Conservation (phyloP, 176 grass and related monocot species). For the Ensete ventricosum region DNA sequence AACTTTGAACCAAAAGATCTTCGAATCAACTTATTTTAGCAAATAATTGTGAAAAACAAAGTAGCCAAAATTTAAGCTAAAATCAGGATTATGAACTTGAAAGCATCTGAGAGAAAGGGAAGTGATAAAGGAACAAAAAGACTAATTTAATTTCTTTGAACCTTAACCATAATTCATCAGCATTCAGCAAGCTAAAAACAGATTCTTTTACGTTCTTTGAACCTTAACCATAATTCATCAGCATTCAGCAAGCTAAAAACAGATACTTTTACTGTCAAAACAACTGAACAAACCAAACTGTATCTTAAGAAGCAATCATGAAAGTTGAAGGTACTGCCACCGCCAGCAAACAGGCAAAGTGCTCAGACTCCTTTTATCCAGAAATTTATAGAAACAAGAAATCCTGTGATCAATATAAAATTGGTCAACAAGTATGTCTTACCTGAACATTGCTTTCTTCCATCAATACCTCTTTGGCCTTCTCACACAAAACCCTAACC, state of each 20-base stretch:
- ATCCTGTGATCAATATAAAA: background rate
- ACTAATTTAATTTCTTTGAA: too few species aligned
- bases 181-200: background rate
- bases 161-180: too few species aligned
- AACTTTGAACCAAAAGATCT: too few species aligned
- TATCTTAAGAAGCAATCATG: background rate
- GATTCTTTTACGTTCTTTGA: background rate
- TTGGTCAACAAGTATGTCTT: constrained; percentile 6
- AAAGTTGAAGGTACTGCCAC: background rate
- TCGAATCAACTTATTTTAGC: too few species aligned
- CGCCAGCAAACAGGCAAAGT: background rate
- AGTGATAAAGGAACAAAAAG: too few species aligned
- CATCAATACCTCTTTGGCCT: constrained; percentile 98
- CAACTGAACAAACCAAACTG: background rate
- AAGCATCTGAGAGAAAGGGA: too few species aligned
- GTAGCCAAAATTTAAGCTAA: too few species aligned
- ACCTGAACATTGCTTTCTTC: constrained; percentile 98
- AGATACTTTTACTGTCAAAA: background rate
- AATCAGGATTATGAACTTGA: too few species aligned
- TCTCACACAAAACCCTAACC: constrained; percentile 83
- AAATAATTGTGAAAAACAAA: too few species aligned
- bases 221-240: too few species aligned
- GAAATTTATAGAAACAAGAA: background rate
- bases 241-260: background rate
- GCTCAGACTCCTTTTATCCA: background rate